These are phyloP conservation scores for Aureobasidium uvarum DNA, from an alignment of 2,329 filamentous ascomycete genomes.

Conservation along the genomic window DNA sequence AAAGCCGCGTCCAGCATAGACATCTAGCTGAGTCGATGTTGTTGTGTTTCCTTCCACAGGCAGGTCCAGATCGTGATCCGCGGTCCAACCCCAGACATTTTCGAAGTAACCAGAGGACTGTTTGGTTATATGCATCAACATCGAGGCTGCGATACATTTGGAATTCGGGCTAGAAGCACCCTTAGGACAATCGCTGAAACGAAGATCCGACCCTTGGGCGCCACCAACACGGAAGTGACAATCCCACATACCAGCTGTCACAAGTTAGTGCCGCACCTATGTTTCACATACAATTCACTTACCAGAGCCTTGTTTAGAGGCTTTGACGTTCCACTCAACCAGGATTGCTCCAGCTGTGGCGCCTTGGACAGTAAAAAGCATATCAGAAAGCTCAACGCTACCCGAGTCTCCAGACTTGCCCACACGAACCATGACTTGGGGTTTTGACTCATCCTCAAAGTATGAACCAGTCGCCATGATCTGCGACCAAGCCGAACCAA, in stretches of 20 bases:
- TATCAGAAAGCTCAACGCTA: conserved; percentile 52
- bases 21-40: conserved; percentile 41
- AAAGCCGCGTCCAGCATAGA: conserved; percentile 49
- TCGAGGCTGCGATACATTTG: conserved; percentile 38
- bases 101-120: conserved; percentile 54
- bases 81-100: conserved; percentile 55
- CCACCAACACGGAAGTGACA: conserved; percentile 42
- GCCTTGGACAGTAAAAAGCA: conserved; percentile 53
- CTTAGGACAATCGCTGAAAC: conserved; percentile 41
- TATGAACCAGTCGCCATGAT: conserved; percentile 47
- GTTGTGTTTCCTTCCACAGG: conserved; percentile 17
- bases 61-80: conserved; percentile 55
- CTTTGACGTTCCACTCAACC: conserved; percentile 54
- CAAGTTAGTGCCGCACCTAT: too few relatives aligned
- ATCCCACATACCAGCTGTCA: conserved; percentile 39
- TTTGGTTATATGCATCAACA: conserved; percentile 51
- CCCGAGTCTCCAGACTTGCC: conserved; percentile 53
- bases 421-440: conserved; percentile 48
- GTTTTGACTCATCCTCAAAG: conserved; percentile 47
- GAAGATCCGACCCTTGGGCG: conserved; percentile 35
- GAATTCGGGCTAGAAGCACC: conserved; percentile 37
- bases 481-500: conserved; percentile 58
- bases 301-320: conserved; percentile 41
- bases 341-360: conserved; percentile 47
- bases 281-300: conserved; percentile 35